Base-by-base conservation (phyloP, 2,329 filamentous ascomycete species). In the Cercospora sp. region DNA sequence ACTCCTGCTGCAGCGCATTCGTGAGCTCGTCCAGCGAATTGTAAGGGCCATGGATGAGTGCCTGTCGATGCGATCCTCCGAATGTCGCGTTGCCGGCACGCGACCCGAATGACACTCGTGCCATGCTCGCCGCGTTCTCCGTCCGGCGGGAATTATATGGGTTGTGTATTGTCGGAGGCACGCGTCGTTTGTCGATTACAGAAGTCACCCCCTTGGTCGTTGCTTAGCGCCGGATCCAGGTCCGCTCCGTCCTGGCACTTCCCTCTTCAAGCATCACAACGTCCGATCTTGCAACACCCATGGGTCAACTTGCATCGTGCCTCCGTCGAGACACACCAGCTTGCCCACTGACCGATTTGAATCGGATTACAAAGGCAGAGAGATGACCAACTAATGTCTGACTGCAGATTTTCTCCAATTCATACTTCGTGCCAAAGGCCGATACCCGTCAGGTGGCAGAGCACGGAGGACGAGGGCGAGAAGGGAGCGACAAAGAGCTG, bases 31-130 rank as follows among this genome's bases (percentile, higher is more conserved):
- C 65, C 28, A 76, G 66, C 20, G 73, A 69, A 30, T 67, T 57
- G 66, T 70, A 75, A 3, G 68, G 53, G 16, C 72, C 72, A 48
- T 59, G 67, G 64, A 66, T 18, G 6, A 26, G 60, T 20, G 66
- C 60, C 9, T 58, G 66, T 28, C 70, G 70, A 36, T 28, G 20
- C 28, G 53, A 39, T 39, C 53, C 62, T 9, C 48, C 31, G 23
- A 48, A 58, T n/a, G 64, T 70, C 16, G 51, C 48, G 42, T 64
- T 66, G 60, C 74, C 74, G 12, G 73, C 74, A 39, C 74, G 72
- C 18, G 71, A 72, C 33, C 73, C 74, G 64, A 74, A 74, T 5
- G 73, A 74, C 6, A 75, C 67, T 57, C 74, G 74, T 33, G 70
- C 48, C 67, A 69, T 71, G 5, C n/a, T 18, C 8, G 58, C 48